Conservation (phyloP, 2,329 filamentous ascomycete genomes). For the Gliomastix tumulicola region DNA sequence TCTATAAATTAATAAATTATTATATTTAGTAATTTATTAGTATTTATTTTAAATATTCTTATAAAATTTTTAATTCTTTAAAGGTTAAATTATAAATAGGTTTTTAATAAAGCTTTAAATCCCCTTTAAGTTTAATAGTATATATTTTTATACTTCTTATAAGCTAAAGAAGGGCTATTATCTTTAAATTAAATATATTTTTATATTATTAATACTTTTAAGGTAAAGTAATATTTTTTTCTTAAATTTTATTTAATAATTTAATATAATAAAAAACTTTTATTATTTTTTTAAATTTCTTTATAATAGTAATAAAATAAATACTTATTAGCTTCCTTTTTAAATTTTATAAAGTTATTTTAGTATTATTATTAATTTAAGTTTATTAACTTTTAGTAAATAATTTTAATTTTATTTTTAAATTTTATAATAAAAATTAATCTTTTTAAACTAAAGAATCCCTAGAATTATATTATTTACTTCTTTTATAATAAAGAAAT, state of each 20-base stretch:
- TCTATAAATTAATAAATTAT: too few relatives aligned
- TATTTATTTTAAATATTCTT: too few relatives aligned
- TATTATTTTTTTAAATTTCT: background rate
- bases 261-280: too few relatives aligned
- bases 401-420: constrained; percentile 2
- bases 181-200: too few relatives aligned
- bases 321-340: too few relatives aligned
- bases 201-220: too few relatives aligned
- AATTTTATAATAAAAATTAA: constrained; percentile 1
- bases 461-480: background rate
- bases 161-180: too few relatives aligned
- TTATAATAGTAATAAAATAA: background rate
- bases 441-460: background rate
- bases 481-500: background rate
- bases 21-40: too few relatives aligned
- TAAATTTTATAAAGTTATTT: background rate
- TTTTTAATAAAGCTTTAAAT: background rate
- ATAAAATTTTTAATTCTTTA: too few relatives aligned
- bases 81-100: background rate
- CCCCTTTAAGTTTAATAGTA: too few relatives aligned
- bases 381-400: background rate
- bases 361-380: background rate
- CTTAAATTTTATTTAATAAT: background rate
- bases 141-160: too few relatives aligned
- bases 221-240: background rate